Base-by-base conservation (phyloP, 2,329 filamentous ascomycete genomes). In the Phialophora tarda region DNA sequence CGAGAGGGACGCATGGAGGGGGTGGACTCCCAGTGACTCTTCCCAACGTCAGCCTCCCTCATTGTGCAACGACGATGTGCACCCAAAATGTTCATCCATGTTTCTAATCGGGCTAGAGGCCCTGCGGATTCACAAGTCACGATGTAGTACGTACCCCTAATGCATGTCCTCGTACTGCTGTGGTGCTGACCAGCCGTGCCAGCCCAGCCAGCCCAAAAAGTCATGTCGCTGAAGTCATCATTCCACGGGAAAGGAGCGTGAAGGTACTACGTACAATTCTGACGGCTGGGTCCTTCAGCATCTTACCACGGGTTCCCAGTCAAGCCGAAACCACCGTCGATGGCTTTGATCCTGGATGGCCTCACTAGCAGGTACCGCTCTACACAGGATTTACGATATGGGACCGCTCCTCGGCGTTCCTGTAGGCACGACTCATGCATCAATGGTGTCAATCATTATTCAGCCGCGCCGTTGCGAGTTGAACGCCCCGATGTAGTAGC, bases 141-240 rank as follows among this genome's bases (percentile, higher is more conserved):
- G 21, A 54, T 41, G 48, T 54, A 34, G 32, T 34, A 34, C 32
- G 38, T n/a, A 44, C 17, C 21, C 38, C 14, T 44, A n/a, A n/a
- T 44, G 38, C 17, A 44, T n/a, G 38, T n/a, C 54, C 59, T 61
- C 38, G 38, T 44, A 61, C 59, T 61, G 4, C 48, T 26, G n/a
- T 32, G 38, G 21, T 61, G 59, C 59, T 61, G 47, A 61, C 59
- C 47, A 54, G 53, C 17, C 38, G 5, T 44, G 38, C 38, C 38
- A 44, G 32, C n/a, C 23, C 14, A 38, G 38, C 38, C 38, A 44
- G 32, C n/a, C 17, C 14, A 38, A 26, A 38, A n/a, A 14, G 17
- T 23, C 11, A 24, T 60, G 58, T 30, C 44, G 30, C 59, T 30
- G 47, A 53, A 61, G 47, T 61, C 59, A 61, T 44, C 59, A 26